phyloP scores from a whole-genome alignment of 208 protist species.

The Trypanosomatidae sp. region DNA sequence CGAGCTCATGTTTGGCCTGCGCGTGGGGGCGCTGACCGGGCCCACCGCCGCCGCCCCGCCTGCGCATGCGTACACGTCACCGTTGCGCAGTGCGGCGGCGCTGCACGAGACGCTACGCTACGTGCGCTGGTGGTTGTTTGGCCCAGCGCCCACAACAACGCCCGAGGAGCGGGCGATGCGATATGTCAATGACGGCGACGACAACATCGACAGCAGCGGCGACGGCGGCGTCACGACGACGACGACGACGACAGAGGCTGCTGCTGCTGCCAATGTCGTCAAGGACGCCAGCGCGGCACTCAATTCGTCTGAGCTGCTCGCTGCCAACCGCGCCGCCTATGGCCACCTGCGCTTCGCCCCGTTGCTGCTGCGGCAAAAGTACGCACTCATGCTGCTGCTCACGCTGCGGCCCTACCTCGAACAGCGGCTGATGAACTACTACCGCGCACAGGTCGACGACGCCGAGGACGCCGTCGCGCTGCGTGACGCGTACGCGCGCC shows the following conservation, averaged over 20 bases:
- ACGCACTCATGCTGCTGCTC: slow-evolving; percentile 38
- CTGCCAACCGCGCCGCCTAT: slow-evolving; percentile 35
- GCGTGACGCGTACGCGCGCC: slow-evolving; percentile 20
- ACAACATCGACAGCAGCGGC: too few species aligned
- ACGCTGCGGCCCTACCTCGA: slow-evolving; percentile 53
- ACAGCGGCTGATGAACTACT: slow-evolving; percentile 23
- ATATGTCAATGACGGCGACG: slow-evolving; percentile 16
- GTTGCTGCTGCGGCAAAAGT: slow-evolving; percentile 15
- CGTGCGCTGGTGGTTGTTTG: slow-evolving; percentile 30
- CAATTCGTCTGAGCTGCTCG: slow-evolving; percentile 17
- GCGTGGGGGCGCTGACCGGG: slow-evolving; percentile 13
- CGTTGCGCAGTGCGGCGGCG: background rate
- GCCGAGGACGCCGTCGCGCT: slow-evolving; percentile 28
- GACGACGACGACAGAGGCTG: background rate
- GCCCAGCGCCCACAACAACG: slow-evolving; percentile 24
- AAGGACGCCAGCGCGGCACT: slow-evolving; percentile 4
- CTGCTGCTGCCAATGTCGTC: background rate
- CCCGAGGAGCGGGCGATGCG: slow-evolving; percentile 34
- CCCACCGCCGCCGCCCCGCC: slow-evolving; percentile 5
- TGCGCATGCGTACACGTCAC: background rate
- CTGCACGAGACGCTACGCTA: slow-evolving; percentile 2
- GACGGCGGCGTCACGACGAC: too few species aligned
- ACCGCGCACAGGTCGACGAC: slow-evolving; percentile 22
- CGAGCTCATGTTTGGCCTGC: slow-evolving; percentile 65
- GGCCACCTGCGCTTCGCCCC: slow-evolving; percentile 46